Evolutionary conservation across 192 early-diverging fungal genomes (phyloP), one percentile per base, ranked within the genome.

Genomic region (Chytriomyces confervae): DNA sequence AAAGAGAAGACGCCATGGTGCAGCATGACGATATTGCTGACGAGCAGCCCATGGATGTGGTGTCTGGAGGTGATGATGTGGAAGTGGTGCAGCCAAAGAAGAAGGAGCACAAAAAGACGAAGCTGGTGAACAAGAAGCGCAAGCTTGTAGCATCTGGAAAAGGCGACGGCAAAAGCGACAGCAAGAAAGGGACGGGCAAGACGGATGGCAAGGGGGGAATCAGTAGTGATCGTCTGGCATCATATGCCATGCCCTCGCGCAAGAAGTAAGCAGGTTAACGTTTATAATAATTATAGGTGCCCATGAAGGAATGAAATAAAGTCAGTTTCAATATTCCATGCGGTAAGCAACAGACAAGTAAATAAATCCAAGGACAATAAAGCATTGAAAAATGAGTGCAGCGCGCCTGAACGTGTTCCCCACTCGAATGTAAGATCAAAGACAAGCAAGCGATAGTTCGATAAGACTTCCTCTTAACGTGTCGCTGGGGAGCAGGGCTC

Each of bases 401-500:
- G 75, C 86, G 4, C 89, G 94, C 64, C 85, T 96, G 77, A 93
- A 89, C 84, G 92, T 98, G 72, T 98, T 98, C 84, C 97, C 97
- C 27, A 98, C 97, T 49, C 93, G 97, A 66, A 98, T 98, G 94
- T 95, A 88, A 80, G 89, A 24, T 62, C 50, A 8, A 45, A 69
- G 4, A 36, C 36, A 36, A 36, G 36, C 36, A 36, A 36, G 36
- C 36, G 36, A 36, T 36, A 36, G 36, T 36, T 4, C 36, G 36
- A 36, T 36, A 36, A 36, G 27, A 71, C 11, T 13, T 13, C 36
- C 66, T 66, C 36, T 36, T 36, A 36, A 36, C 36, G 36, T 36
- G 36, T 36, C 36, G 36, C 36, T 36, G 36, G 36, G 36, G 36
- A 36, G 29, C 79, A 96, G 95, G 97, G 96, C 96, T 23, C 84